phyloP scores from a whole-genome alignment of 2,329 filamentous ascomycete species.

The Cryoendolithus antarcticus region DNA sequence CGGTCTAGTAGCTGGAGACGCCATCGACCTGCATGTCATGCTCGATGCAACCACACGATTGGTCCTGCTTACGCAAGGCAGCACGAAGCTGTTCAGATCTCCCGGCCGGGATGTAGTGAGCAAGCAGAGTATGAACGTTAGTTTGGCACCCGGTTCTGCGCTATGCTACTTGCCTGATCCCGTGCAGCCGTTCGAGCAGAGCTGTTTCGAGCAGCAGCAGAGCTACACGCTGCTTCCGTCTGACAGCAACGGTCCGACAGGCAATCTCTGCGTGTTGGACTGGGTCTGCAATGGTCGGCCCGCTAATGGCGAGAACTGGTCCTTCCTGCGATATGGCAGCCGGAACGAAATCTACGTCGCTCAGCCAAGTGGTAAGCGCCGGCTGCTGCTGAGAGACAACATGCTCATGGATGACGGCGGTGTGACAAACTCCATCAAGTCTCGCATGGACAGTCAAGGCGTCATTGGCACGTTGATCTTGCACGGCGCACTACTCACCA shows the following conservation, averaged over 20 bases:
- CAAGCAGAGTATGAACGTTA: slow-evolving; percentile 31
- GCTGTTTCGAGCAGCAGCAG: slow-evolving; percentile 74
- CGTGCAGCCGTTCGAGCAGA: slow-evolving; percentile 77
- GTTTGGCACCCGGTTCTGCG: slow-evolving; percentile 36
- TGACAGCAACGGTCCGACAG: slow-evolving; percentile 3
- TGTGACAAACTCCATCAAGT: slow-evolving; percentile 14
- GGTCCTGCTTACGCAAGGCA: slow-evolving; percentile 52
- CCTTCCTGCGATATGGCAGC: slow-evolving; percentile 64
- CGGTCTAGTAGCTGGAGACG: slow-evolving; percentile 78
- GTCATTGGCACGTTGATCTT: slow-evolving; percentile 79
- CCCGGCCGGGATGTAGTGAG: slow-evolving; percentile 31
- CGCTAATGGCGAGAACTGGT: slow-evolving; percentile 83
- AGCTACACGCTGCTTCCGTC: slow-evolving; percentile 45
- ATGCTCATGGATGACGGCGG: slow-evolving; percentile 48
- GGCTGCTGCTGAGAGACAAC: slow-evolving; percentile 73
- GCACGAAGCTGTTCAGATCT: slow-evolving; percentile 93
- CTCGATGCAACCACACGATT: slow-evolving; percentile 55
- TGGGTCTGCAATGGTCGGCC: slow-evolving; percentile 86
- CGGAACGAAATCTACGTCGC: slow-evolving; percentile 73
- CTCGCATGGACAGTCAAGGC: slow-evolving; percentile 61
- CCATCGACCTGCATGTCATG: slow-evolving; percentile 58
- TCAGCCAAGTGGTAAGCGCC: slow-evolving; percentile 27
- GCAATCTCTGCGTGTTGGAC: slow-evolving; percentile 66
- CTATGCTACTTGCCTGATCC: slow-evolving; percentile 71
- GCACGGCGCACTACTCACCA: slow-evolving; percentile 56